A percentile compares a stretch with the other conserved stretches of the same genome.
Conservation (phyloP, 192 early-diverging fungal species). For the Geosiphon pyriformis region DNA sequence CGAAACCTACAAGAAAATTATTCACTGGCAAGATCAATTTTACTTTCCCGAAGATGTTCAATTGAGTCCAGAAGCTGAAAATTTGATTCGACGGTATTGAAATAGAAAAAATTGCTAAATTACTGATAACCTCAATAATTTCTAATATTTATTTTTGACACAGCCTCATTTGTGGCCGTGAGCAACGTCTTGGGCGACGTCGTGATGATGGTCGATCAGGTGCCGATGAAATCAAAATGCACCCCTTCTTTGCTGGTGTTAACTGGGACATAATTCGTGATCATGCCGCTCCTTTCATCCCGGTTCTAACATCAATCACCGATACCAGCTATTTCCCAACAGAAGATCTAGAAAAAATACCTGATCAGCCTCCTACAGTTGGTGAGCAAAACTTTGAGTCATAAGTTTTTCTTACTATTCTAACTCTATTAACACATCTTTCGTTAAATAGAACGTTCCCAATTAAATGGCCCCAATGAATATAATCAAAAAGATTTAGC, state of each 20-base stretch:
- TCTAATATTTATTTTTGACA: background rate
- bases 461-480: constrained; percentile 26
- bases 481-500: constrained; percentile 85
- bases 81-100: constrained; percentile 78
- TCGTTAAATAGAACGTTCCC: background rate
- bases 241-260: constrained; percentile 93
- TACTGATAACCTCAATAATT: background rate
- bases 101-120: background rate
- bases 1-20: constrained; percentile 98
- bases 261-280: constrained; percentile 84
- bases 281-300: constrained; percentile 87
- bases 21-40: constrained; percentile 90
- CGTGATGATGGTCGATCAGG: too few species aligned
- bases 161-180: constrained; percentile 82
- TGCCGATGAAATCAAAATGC: constrained; percentile 78
- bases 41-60: constrained; percentile 92
- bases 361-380: constrained; percentile 36
- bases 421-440: background rate
- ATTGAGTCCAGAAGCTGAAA: constrained; percentile 85
- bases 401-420: too few species aligned
- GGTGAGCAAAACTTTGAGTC: background rate
- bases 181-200: constrained; percentile 74
- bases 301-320: constrained; percentile 86
- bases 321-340: constrained; percentile 98
- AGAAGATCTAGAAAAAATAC: constrained; percentile 82